These are phyloP conservation scores for Escallonia herrerae DNA, from an alignment of 129 eudicot species.

Conservation along the genomic window DNA sequence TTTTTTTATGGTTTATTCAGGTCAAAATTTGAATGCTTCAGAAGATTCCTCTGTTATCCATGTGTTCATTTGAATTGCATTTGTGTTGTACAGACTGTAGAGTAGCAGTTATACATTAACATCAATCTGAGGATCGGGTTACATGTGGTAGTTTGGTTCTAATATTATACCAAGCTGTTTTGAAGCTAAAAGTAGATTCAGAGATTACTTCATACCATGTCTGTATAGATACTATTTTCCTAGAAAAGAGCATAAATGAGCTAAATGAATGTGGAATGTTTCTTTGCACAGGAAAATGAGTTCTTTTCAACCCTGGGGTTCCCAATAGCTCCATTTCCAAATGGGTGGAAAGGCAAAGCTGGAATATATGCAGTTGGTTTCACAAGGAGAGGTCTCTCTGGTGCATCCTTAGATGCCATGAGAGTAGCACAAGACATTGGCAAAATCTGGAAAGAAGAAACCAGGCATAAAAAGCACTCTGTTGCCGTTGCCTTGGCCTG, in stretches of 20 bases:
- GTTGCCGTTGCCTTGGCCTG: constrained; percentile 41
- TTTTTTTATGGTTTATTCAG: neutral
- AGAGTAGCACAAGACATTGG: constrained; percentile 81
- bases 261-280: constrained; percentile 3
- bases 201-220: too few relatives aligned
- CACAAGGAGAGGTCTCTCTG: constrained; percentile 76
- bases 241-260: neutral
- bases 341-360: constrained; percentile 90
- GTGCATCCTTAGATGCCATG: constrained; percentile 79
- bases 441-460: constrained; percentile 73
- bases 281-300: constrained; percentile 53
- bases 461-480: constrained; percentile 46
- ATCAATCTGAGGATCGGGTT: neutral
- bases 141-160: neutral
- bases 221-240: neutral
- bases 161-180: too few relatives aligned
- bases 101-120: constrained; percentile 13
- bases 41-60: constrained; percentile 6
- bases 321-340: constrained; percentile 56
- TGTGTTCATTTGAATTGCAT: neutral
- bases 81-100: constrained; percentile 2
- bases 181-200: too few relatives aligned
- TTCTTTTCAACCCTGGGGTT: constrained; percentile 68
- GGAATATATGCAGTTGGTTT: constrained; percentile 93
- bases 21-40: neutral